Conservation (phyloP, 768 basidiomycete genomes). For the Mycena galericulata region DNA sequence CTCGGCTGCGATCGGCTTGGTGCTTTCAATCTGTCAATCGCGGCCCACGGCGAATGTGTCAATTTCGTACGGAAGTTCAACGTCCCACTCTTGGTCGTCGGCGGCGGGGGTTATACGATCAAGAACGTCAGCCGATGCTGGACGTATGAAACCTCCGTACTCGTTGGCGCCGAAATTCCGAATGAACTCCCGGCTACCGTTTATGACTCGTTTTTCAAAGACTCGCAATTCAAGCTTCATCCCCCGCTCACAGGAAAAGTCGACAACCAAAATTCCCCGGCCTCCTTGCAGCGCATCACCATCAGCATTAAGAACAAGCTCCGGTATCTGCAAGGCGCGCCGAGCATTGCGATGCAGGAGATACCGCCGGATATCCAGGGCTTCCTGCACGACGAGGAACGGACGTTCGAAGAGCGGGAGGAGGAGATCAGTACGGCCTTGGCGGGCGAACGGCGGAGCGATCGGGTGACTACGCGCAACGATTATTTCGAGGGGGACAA, state of each 20-base stretch:
- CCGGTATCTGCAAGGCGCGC: conserved; percentile 93
- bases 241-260: conserved; percentile 92
- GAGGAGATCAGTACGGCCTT: conserved; percentile 71
- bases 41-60: conserved; percentile 98
- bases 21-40: conserved; percentile 97
- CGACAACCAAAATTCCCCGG: conserved; percentile 91
- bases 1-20: conserved; percentile 95
- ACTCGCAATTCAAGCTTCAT: conserved; percentile 92
- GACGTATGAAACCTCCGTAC: conserved; percentile 97
- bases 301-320: conserved; percentile 88
- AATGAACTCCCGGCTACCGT: conserved; percentile 90
- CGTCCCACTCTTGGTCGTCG: conserved; percentile 90
- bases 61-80: conserved; percentile 95
- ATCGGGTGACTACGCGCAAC: conserved; percentile 66
- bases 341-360: conserved; percentile 97
- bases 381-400: conserved; percentile 79
- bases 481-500: conserved; percentile 82
- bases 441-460: conserved; percentile 67
- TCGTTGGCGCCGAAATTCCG: conserved; percentile 85
- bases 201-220: conserved; percentile 94
- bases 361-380: conserved; percentile 92
- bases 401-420: conserved; percentile 73
- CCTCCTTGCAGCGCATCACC: conserved; percentile 89
- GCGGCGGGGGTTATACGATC: conserved; percentile 97
- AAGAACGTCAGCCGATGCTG: conserved; percentile 98